These are phyloP conservation scores for Blumeria graminis DNA, from an alignment of 2,329 filamentous ascomycete genomes.

Conservation along the genomic window DNA sequence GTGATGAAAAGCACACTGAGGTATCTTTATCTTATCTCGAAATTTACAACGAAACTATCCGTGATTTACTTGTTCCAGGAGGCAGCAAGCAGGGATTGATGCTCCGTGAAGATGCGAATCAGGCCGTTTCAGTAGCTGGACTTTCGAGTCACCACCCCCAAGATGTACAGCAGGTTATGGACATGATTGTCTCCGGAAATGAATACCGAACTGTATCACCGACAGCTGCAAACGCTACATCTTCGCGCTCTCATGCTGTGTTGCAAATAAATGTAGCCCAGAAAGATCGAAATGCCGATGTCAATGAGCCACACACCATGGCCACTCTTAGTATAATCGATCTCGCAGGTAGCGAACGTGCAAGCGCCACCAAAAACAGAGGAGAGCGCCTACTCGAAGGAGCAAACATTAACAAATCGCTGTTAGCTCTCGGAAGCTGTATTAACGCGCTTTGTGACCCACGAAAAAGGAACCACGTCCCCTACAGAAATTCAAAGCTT, in stretches of 20 bases:
- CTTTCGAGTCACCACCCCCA: slow-evolving; percentile 77
- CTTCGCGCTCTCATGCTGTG: slow-evolving; percentile 88
- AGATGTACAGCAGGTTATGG: slow-evolving; percentile 92
- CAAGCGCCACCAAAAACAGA: slow-evolving; percentile 88
- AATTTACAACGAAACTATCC: slow-evolving; percentile 98
- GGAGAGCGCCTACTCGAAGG: slow-evolving; percentile 80
- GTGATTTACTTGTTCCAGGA: slow-evolving; percentile 71
- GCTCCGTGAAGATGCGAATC: slow-evolving; percentile 83
- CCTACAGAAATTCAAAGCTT: slow-evolving; percentile 93
- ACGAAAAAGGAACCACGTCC: slow-evolving; percentile 76
- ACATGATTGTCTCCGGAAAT: slow-evolving; percentile 92
- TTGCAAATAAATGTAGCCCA: slow-evolving; percentile 91
- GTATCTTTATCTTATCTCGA: slow-evolving; percentile 86
- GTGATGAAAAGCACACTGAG: slow-evolving; percentile 70
- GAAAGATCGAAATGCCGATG: slow-evolving; percentile 75
- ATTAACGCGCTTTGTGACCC: slow-evolving; percentile 96
- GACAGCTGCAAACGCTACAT: slow-evolving; percentile 91
- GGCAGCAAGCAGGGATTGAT: slow-evolving; percentile 60
- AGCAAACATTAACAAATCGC: slow-evolving; percentile 97
- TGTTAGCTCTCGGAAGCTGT: slow-evolving; percentile 82
- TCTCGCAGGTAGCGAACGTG: slow-evolving; percentile 81
- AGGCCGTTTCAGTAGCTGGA: slow-evolving; percentile 74
- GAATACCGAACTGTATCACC: slow-evolving; percentile 88
- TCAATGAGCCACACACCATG: slow-evolving; percentile 93
- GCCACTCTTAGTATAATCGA: slow-evolving; percentile 97